Percentiles rank a stretch among this genome's conserved stretches.
Evolutionary conservation across 257 asterid genomes (phyloP).

Genomic region (Handroanthus guayacan): DNA sequence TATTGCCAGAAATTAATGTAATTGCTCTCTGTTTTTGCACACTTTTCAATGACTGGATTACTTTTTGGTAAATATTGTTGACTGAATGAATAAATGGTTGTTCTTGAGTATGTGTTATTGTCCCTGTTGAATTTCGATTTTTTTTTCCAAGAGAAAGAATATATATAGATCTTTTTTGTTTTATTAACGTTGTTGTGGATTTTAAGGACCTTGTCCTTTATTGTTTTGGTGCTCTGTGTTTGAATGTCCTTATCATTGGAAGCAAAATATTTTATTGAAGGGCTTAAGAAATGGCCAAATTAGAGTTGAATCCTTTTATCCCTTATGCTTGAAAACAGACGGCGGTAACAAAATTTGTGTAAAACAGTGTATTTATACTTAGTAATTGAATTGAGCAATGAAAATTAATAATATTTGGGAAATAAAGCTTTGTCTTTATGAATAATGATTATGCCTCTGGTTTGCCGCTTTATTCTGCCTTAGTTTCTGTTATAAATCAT

Average conservation of each 20-base stretch:
- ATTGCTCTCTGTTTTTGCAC: background rate
- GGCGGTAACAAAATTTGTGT: background rate
- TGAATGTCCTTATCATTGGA: background rate
- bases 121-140: background rate
- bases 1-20: background rate
- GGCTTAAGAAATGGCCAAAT: background rate
- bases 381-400: no score
- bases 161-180: background rate
- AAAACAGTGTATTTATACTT: no score
- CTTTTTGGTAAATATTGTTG: conserved; percentile 6
- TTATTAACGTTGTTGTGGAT: background rate
- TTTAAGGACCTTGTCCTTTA: background rate
- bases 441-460: no score
- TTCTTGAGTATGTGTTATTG: background rate
- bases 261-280: background rate
- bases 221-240: background rate
- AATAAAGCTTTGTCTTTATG: no score
- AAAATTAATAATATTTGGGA: no score
- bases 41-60: background rate
- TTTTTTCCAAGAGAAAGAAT: no score
- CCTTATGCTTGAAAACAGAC: background rate
- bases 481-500: no score
- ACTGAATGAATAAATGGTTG: background rate
- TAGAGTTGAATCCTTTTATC: background rate
- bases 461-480: no score